These are phyloP conservation scores for Xylariaceae sp. DNA, from an alignment of 2,329 filamentous ascomycete species.

Conservation along the genomic window DNA sequence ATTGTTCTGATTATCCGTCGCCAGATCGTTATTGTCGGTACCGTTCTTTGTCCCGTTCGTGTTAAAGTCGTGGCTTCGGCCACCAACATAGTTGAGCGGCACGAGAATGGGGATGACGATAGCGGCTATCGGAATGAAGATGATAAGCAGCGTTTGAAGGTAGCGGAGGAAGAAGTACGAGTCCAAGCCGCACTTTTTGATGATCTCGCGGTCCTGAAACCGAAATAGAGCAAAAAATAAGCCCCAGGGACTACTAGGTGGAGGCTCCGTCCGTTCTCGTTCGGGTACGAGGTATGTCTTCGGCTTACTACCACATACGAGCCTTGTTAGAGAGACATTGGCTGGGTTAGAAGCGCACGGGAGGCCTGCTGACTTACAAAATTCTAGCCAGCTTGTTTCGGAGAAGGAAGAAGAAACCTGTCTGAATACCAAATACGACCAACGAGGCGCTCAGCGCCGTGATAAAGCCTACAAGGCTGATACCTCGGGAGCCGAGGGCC, in stretches of 20 bases:
- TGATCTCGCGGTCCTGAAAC: conserved; percentile 72
- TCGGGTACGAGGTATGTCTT: conserved; percentile 83
- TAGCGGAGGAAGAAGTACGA: conserved; percentile 86
- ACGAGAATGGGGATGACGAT: conserved; percentile 80
- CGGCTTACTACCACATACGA: conserved; percentile 55
- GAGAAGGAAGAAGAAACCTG: conserved; percentile 68
- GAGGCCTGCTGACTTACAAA: conserved; percentile 56
- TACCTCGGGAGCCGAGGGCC: conserved; percentile 34
- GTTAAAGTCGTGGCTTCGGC: conserved; percentile 53
- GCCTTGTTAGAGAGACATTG: conserved; percentile 2
- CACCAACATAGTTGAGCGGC: conserved; percentile 74
- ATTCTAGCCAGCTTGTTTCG: conserved; percentile 76
- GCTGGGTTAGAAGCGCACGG: too few relatives aligned
- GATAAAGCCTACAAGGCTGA: conserved; percentile 52
- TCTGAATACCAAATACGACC: conserved; percentile 57
- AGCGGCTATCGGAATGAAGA: conserved; percentile 77
- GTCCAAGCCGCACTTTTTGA: conserved; percentile 91
- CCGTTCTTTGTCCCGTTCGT: conserved; percentile 16
- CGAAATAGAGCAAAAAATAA: conserved; percentile 57
- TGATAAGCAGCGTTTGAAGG: conserved; percentile 76
- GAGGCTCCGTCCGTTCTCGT: conserved; percentile 72
- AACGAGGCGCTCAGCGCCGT: conserved; percentile 60
- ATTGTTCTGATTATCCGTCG: conserved; percentile 18
- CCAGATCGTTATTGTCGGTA: conserved; percentile 10
- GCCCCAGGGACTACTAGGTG: conserved; percentile 51